These are phyloP conservation scores for Gnomoniopsis smithogilvyi DNA, from an alignment of 2,329 filamentous ascomycete genomes.

Conservation along the genomic window DNA sequence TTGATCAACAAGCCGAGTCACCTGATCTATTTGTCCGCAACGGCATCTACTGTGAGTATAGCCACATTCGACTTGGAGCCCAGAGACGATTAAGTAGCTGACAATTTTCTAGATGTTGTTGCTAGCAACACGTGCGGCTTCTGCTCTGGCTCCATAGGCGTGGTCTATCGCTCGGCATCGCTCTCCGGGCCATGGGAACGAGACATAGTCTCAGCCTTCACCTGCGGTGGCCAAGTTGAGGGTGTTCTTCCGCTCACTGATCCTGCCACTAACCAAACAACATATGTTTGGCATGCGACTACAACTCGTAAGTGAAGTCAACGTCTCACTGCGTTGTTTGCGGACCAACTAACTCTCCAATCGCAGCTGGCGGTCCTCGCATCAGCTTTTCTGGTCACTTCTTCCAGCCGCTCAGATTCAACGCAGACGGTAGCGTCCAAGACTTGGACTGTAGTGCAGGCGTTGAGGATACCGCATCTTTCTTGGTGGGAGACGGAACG, in stretches of 20 bases:
- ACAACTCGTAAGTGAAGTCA: not conserved
- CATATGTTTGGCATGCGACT: constrained; percentile 12
- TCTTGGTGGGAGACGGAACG: not conserved
- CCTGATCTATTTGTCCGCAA: constrained; percentile 12
- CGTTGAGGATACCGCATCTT: not conserved
- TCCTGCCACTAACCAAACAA: constrained; percentile 10
- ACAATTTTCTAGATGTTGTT: not conserved
- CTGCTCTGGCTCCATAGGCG: constrained; percentile 2
- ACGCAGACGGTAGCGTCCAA: constrained; percentile 8
- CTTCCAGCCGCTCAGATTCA: constrained; percentile 10
- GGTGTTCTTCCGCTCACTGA: constrained; percentile 7
- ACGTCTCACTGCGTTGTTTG: not conserved
- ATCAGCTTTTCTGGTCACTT: constrained; percentile 11
- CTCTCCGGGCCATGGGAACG: constrained; percentile 10
- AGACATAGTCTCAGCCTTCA: constrained; percentile 2
- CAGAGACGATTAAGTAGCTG: not conserved
- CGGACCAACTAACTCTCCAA: not conserved
- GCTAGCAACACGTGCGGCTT: constrained; percentile 12
- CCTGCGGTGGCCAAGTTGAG: constrained; percentile 8
- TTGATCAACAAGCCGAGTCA: constrained; percentile 10
- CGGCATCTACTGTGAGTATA: constrained; percentile 7
- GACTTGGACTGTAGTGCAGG: constrained; percentile 6
- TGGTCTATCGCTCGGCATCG: constrained; percentile 5
- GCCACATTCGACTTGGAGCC: not conserved
- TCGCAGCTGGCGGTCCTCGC: not conserved